Percentiles rank a stretch among this genome's conserved stretches.
These are phyloP conservation scores for Kandelia obovata DNA, from an alignment of 345 rosid species.

Conservation along the genomic window DNA sequence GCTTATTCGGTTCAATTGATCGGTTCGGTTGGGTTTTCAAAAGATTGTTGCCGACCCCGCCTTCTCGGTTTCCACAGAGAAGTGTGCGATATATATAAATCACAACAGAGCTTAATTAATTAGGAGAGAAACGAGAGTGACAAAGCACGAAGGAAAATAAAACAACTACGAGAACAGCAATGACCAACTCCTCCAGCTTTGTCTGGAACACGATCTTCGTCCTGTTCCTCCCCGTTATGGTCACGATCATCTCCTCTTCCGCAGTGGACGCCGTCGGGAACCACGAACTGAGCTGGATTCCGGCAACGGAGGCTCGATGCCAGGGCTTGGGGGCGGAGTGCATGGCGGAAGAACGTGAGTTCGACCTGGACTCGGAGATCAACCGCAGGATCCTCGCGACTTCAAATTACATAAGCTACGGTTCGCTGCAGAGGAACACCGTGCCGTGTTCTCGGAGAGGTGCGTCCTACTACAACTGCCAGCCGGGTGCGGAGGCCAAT, in stretches of 20 bases:
- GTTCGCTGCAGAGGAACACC: conserved; percentile 56
- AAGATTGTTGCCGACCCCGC: conserved; percentile 10
- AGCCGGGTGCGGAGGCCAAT: conserved; percentile 67
- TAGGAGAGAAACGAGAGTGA: background rate
- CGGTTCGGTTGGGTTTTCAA: too few relatives aligned
- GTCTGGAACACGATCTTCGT: conserved; percentile 23
- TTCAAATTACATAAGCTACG: conserved; percentile 64
- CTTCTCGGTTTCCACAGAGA: background rate
- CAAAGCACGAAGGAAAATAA: background rate
- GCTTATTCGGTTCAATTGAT: too few relatives aligned
- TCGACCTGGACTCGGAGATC: conserved; percentile 58
- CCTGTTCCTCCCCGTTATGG: background rate
- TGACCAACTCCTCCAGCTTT: conserved; percentile 35
- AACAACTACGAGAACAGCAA: conserved; percentile 18
- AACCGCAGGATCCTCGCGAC: conserved; percentile 64
- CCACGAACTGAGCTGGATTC: conserved; percentile 41
- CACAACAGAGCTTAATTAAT: background rate
- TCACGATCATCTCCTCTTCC: conserved; percentile 25
- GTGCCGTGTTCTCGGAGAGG: conserved; percentile 83
- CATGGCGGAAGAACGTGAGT: conserved; percentile 39
- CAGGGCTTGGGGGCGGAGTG: conserved; percentile 58
- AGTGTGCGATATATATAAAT: background rate
- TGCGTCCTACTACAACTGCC: conserved; percentile 82
- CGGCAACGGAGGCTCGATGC: conserved; percentile 27
- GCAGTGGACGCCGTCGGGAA: conserved; percentile 22